phyloP scores from a whole-genome alignment of 768 basidiomycete genomes.

The Tylopilus balloui region DNA sequence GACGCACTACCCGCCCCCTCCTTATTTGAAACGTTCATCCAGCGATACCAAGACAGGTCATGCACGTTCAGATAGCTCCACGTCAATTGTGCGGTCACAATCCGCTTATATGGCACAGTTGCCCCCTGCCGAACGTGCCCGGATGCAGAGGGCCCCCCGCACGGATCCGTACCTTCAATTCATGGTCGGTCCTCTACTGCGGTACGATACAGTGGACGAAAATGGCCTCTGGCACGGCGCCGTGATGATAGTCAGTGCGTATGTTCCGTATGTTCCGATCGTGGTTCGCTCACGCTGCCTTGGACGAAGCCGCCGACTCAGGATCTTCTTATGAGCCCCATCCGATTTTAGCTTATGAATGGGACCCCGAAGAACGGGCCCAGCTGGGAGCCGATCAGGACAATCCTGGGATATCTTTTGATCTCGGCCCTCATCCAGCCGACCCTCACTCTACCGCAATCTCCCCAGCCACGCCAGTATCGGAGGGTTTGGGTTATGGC shows the following conservation, averaged over 20 bases:
- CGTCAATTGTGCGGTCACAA: slow-evolving; percentile 5
- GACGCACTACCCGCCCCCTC: slow-evolving; percentile 25
- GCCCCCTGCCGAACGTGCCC: slow-evolving; percentile 63
- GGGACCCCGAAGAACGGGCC: slow-evolving; percentile 54
- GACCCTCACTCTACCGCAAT: slow-evolving; percentile 57
- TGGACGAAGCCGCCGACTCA: slow-evolving; percentile 59
- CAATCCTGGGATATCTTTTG: slow-evolving; percentile 37
- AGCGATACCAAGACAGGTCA: slow-evolving; percentile 29
- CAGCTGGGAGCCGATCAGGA: slow-evolving; percentile 14
- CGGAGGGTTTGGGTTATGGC: slow-evolving; percentile 5
- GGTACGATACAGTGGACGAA: slow-evolving; percentile 84
- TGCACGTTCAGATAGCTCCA: slow-evolving; percentile 7
- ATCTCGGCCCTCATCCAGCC: slow-evolving; percentile 69
- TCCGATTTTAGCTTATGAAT: slow-evolving; percentile 64
- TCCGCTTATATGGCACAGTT: slow-evolving; percentile 44
- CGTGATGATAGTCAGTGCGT: slow-evolving; percentile 83
- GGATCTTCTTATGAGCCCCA: slow-evolving; percentile 75
- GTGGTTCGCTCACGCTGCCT: neutral
- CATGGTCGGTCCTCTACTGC: slow-evolving; percentile 88
- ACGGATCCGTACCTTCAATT: slow-evolving; percentile 84
- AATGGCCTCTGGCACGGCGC: slow-evolving; percentile 83
- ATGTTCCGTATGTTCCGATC: neutral
- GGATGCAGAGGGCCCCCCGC: slow-evolving; percentile 48
- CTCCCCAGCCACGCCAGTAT: slow-evolving; percentile 20
- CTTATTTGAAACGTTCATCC: slow-evolving; percentile 6